Evolutionary conservation across 257 asterid genomes (phyloP), one percentile per base, ranked within the genome.

Genomic region (Buddleja alternifolia): DNA sequence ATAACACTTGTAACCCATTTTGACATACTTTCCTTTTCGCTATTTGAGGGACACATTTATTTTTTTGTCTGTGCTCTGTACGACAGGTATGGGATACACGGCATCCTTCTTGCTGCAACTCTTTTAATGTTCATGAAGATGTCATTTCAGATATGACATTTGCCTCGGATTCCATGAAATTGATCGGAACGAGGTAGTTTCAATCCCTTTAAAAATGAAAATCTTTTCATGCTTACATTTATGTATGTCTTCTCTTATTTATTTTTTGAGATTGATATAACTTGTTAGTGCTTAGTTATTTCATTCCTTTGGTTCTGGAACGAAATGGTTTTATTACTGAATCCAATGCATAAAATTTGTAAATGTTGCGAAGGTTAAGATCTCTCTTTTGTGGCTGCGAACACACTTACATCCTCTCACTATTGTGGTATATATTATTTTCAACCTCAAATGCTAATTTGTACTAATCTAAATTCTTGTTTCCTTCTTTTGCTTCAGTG

Each of bases 41-140:
- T 25, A 11, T 47, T 55, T 14, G 8, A 54, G 46, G 47, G 20
- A 17, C 20, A 58, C 61, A 21, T 72, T 57, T 36, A 59, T n/a
- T 3, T 23, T 32, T 56, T 34, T 41, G 17, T 25, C 50, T 50
- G 65, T 75, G 15, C 37, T 66, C n/a, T 39, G 7, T 70, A 24
- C 60, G 48, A 64, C 79, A 93, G 97, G 87, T 90, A 12, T 93
- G 97, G 97, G 96, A 90, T 78, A 90, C 95, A 66, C 75, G 99
- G 12, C 96, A 93, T 72, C 88, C 88, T 45, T 81, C 95, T 67
- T 93, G 97, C 82, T 82, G 86, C 80, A 81, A 72, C 82, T 17
- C 97, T 70, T 89, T 81, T 74, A 59, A 74, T 62, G 87, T 77
- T 51, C 99, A 93, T 58, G 90, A 88, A 70, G 99, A 90, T 19